These are phyloP conservation scores for Kurtzmaniella natalensis DNA, from an alignment of 1,139 yeast genomes.

Conservation along the genomic window DNA sequence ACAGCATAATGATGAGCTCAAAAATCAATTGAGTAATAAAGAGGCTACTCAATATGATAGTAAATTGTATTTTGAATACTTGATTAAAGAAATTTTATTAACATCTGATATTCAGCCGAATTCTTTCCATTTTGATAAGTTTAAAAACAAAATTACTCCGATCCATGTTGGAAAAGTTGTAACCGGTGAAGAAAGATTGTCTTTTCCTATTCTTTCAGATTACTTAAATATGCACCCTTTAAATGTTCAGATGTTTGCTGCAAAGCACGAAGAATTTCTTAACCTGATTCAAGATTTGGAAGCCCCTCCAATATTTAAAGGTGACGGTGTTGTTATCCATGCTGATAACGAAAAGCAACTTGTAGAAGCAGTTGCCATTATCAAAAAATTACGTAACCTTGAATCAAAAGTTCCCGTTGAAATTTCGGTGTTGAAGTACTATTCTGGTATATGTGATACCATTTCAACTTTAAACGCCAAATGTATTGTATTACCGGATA, in stretches of 20 bases:
- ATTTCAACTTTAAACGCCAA: slow-evolving; percentile 26
- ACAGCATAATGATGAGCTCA: slow-evolving; percentile 14
- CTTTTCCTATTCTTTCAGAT: slow-evolving; percentile 15
- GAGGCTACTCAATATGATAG: slow-evolving; percentile 14
- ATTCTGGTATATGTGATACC: slow-evolving; percentile 3
- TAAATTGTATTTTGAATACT: slow-evolving; percentile 11
- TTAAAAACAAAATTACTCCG: slow-evolving; percentile 20
- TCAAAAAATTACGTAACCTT: slow-evolving; percentile 29
- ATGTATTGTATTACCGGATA: slow-evolving; percentile 28
- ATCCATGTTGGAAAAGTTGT: slow-evolving; percentile 15
- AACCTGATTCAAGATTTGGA: slow-evolving; percentile 19
- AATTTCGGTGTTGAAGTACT: slow-evolving; percentile 15
- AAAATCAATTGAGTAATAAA: slow-evolving; percentile 13
- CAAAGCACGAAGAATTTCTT: slow-evolving; percentile 24
- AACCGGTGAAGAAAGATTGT: slow-evolving; percentile 13
- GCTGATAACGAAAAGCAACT: slow-evolving; percentile 15
- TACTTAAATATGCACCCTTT: slow-evolving; percentile 18
- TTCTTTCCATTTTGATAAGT: slow-evolving; percentile 16
- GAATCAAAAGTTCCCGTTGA: slow-evolving; percentile 35
- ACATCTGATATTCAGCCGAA: slow-evolving; percentile 16
- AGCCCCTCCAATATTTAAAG: slow-evolving; percentile 24
- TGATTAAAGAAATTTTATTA: slow-evolving; percentile 16
- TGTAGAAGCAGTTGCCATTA: slow-evolving; percentile 22
- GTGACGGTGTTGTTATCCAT: slow-evolving; percentile 31
- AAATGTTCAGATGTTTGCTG: slow-evolving; percentile 19